Evolutionary conservation across 371 early-diverging fungal genomes (phyloP).

Genomic region (Apophysomyces ossiformis): DNA sequence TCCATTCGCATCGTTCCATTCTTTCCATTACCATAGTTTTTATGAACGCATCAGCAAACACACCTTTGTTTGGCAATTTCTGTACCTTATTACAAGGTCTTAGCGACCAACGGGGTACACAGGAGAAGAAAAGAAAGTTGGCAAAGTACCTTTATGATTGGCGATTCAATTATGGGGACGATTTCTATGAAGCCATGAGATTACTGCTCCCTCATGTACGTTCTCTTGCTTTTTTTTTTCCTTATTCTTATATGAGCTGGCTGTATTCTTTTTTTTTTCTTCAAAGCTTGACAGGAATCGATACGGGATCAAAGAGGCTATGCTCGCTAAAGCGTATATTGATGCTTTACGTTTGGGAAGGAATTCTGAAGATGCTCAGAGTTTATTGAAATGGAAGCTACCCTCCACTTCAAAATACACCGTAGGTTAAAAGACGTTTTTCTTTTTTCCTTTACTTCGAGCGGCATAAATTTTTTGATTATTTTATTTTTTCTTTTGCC

Average conservation of each 20-base stretch:
- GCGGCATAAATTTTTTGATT: no score
- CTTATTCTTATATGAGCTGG: background rate
- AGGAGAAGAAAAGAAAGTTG: conserved; percentile 28
- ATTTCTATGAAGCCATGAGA: conserved; percentile 65
- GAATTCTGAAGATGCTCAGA: conserved; percentile 56
- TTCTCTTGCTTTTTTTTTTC: no score
- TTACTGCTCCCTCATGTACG: conserved; percentile 71
- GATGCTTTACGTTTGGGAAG: conserved; percentile 59
- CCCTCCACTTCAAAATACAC: conserved; percentile 41
- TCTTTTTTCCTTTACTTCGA: no score
- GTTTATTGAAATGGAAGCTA: conserved; percentile 64
- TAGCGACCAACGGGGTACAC: conserved; percentile 26
- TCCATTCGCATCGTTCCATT: no score
- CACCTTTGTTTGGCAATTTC: conserved; percentile 21
- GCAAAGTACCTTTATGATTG: conserved; percentile 41
- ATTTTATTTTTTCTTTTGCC: background rate
- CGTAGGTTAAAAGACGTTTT: conserved; percentile 20
- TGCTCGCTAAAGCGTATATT: conserved; percentile 66
- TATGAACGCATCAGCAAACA: background rate
- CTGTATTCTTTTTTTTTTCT: conserved; percentile 1
- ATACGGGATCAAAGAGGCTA: conserved; percentile 72
- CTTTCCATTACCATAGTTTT: background rate
- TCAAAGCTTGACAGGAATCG: conserved; percentile 67
- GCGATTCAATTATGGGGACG: conserved; percentile 48
- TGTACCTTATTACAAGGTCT: conserved; percentile 26